Percentiles rank a stretch among this genome's conserved stretches.
phyloP scores from a whole-genome alignment of 805 yeast species.

The Suhomyces sp. region DNA sequence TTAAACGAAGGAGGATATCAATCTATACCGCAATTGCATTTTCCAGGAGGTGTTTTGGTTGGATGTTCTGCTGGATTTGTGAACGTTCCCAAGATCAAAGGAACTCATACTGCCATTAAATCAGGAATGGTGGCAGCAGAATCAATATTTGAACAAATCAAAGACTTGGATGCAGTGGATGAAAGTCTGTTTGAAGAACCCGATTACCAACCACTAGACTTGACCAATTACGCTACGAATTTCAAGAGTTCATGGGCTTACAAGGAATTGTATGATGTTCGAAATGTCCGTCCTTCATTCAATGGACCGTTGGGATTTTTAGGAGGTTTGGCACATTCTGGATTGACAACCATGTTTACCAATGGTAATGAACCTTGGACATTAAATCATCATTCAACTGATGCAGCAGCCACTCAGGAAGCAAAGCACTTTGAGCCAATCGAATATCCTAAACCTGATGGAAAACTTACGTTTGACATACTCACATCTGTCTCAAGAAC shows the following conservation, averaged over 20 bases:
- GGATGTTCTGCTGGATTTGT: conserved; percentile 97
- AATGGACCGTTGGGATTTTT: conserved; percentile 68
- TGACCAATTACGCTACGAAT: conserved; percentile 60
- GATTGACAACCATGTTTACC: conserved; percentile 74
- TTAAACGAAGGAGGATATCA: conserved; percentile 97
- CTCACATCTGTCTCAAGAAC: conserved; percentile 95
- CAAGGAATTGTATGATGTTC: conserved; percentile 77
- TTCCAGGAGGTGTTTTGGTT: conserved; percentile 95
- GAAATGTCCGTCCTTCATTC: conserved; percentile 93
- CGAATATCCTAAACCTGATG: conserved; percentile 94
- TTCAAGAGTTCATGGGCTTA: conserved; percentile 81
- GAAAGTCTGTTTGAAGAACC: conserved; percentile 43
- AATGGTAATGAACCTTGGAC: conserved; percentile 90
- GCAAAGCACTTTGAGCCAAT: conserved; percentile 71
- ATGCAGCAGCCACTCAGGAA: conserved; percentile 65
- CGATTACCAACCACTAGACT: conserved; percentile 30
- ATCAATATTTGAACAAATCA: conserved; percentile 50
- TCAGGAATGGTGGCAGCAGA: conserved; percentile 96
- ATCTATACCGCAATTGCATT: conserved; percentile 82
- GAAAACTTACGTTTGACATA: conserved; percentile 85
- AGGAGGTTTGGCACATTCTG: conserved; percentile 85
- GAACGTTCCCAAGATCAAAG: conserved; percentile 97
- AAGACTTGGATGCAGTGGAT: conserved; percentile 47
- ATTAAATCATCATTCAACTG: conserved; percentile 64
- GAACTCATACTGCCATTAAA: conserved; percentile 97